Evolutionary conservation across 2,329 filamentous ascomycete species (phyloP), one percentile per base, ranked within the genome.

Genomic region (Clarireedia paspali): DNA sequence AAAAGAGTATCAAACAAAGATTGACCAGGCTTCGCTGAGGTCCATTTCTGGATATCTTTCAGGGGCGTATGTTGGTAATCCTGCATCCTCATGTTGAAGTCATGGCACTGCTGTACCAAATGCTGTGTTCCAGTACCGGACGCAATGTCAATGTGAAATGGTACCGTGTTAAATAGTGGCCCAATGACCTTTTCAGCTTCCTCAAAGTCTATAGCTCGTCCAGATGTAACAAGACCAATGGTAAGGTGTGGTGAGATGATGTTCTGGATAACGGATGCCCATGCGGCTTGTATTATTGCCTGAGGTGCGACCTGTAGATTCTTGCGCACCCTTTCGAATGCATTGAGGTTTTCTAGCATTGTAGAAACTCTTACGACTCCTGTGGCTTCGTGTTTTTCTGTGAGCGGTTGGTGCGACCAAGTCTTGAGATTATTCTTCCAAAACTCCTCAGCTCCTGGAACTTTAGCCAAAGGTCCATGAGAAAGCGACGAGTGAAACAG

Each of bases 151-250:
- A 83, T 71, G 54, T 81, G 77, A 67, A 87, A 90, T 0, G 91
- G 90, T 1, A 96, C 74, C 0, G 91, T 96, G 67, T 96, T 96
- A 77, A 96, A 95, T 20, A 96, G 73, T 0, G 92, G 91, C 0
- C 91, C 92, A 44, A 94, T 79, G 0, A 88, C 81, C 23, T 76
- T 67, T 47, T 91, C 86, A 2, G 84, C 79, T 2, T 76, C 75
- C 6, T 85, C 77, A 12, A 90, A 72, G 45, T 88, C 81, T 4
- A 95, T 80, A 0, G 83, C 81, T 57, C 91, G 80, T 0, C 91
- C 92, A 6, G 91, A 94, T 0, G 89, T 79, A 12, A 96, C 79
- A 20, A 95, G 73, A 0, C 92, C 92, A 14, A 91, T 80, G 1
- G 65, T 68, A 14, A 64, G 40, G 17, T 60, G 57, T 45, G 1